These are phyloP conservation scores for Lipomyces yamanashiensis DNA, from an alignment of 805 yeast genomes.

Conservation along the genomic window DNA sequence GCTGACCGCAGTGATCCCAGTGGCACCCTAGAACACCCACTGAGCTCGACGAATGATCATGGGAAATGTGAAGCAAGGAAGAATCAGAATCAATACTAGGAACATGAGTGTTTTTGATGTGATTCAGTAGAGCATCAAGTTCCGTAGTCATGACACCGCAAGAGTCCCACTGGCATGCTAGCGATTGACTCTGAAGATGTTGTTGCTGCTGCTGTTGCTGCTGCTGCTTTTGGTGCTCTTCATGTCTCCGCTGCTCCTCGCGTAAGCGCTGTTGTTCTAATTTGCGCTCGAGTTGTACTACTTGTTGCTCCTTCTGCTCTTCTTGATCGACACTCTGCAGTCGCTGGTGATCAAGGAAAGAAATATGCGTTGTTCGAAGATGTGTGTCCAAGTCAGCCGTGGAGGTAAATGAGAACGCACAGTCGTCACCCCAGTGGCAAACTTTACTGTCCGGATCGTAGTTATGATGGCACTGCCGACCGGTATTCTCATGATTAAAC, in stretches of 20 bases:
- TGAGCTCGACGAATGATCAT: background rate
- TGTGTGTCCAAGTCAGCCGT: conserved; percentile 34
- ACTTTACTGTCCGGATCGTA: conserved; percentile 13
- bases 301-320: conserved; percentile 10
- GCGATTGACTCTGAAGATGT: background rate
- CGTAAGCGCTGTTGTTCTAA: conserved; percentile 20
- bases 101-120: conserved; percentile 37
- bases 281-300: conserved; percentile 6
- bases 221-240: background rate
- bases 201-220: conserved; percentile 5
- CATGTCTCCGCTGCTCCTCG: conserved; percentile 8
- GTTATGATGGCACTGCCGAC: conserved; percentile 1
- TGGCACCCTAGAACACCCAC: conserved; percentile 31
- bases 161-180: conserved; percentile 49
- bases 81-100: background rate
- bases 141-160: conserved; percentile 44
- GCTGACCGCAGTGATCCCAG: conserved; percentile 36
- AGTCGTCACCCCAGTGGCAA: conserved; percentile 39
- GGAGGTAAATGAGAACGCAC: conserved; percentile 34
- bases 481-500: background rate
- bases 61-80: background rate
- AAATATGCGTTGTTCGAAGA: conserved; percentile 30
- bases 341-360: conserved; percentile 22
- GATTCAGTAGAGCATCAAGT: conserved; percentile 41
- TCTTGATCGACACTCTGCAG: background rate